These are phyloP conservation scores for Vararia minispora DNA, from an alignment of 768 basidiomycete genomes.

Conservation along the genomic window DNA sequence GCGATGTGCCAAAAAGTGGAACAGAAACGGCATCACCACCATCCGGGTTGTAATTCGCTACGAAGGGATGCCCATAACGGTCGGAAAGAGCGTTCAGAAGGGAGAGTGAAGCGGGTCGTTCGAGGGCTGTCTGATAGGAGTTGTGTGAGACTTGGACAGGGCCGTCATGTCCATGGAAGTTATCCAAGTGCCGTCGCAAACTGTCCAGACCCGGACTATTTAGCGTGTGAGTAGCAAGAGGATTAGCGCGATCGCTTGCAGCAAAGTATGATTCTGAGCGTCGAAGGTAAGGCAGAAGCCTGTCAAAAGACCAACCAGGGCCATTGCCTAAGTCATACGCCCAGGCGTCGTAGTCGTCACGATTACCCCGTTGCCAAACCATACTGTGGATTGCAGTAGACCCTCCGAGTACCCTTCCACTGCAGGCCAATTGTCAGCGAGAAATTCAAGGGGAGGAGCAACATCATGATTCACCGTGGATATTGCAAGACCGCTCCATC, in stretches of 20 bases:
- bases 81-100: slow-evolving; percentile 8
- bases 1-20: slow-evolving; percentile 10
- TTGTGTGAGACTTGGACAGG: slow-evolving; percentile 11
- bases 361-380: slow-evolving; percentile 13
- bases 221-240: no score
- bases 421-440: background rate
- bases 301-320: slow-evolving; percentile 10
- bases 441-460: background rate
- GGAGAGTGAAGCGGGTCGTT: slow-evolving; percentile 11
- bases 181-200: no score
- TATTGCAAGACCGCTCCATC: slow-evolving; percentile 9
- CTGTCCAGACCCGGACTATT: no score
- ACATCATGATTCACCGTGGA: slow-evolving; percentile 3
- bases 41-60: slow-evolving; percentile 10
- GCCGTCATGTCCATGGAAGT: slow-evolving; percentile 4
- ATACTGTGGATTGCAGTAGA: slow-evolving; percentile 12
- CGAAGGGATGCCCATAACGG: slow-evolving; percentile 4
- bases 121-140: slow-evolving; percentile 10
- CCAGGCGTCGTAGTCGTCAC: slow-evolving; percentile 11
- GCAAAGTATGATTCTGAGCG: slow-evolving; percentile 12
- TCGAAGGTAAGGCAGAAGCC: slow-evolving; percentile 7
- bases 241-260: no score
- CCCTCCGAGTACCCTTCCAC: slow-evolving; percentile 12
- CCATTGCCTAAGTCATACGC: slow-evolving; percentile 8
- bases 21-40: slow-evolving; percentile 10